Evolutionary conservation across 148 eudicot genomes (phyloP).

Genomic region (Dianthus caryophyllus): DNA sequence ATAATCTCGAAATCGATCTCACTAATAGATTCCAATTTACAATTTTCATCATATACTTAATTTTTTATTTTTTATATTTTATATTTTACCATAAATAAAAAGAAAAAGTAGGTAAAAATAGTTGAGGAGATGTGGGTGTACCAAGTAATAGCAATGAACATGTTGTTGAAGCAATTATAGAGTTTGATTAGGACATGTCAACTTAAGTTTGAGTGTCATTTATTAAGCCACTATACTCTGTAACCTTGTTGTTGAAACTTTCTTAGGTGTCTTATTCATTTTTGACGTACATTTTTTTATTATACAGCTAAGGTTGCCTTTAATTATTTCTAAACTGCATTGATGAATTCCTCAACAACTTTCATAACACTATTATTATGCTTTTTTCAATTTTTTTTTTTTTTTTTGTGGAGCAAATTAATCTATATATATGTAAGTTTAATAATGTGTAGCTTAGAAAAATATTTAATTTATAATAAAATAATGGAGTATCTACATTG

Average conservation of each 20-base stretch:
- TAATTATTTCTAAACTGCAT: slow-evolving; percentile 16
- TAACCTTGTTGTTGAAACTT: slow-evolving; percentile 16
- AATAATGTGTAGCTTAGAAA: too few relatives aligned
- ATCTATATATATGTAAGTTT: too few relatives aligned
- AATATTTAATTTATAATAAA: too few relatives aligned
- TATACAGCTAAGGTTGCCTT: slow-evolving; percentile 23
- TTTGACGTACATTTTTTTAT: slow-evolving; percentile 15
- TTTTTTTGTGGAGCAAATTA: neutral
- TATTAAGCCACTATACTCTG: slow-evolving; percentile 17
- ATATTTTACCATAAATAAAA: neutral
- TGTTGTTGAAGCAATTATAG: slow-evolving; percentile 20
- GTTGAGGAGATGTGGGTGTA: neutral
- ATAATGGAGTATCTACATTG: too few relatives aligned
- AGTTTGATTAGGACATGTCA: slow-evolving; percentile 27
- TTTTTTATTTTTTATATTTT: neutral
- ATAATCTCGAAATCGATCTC: too few relatives aligned
- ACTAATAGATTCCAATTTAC: too few relatives aligned
- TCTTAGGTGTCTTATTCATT: slow-evolving; percentile 12
- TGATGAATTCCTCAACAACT: slow-evolving; percentile 25
- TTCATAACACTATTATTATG: slow-evolving; percentile 17
- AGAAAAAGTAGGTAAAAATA: neutral
- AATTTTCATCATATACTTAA: neutral
- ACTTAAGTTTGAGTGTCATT: slow-evolving; percentile 27
- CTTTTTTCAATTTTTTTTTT: neutral
- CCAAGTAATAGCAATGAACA: slow-evolving; percentile 16